Evolutionary conservation across 2,329 filamentous ascomycete species (phyloP).

Genomic region (Teratosphaeriaceae sp.): DNA sequence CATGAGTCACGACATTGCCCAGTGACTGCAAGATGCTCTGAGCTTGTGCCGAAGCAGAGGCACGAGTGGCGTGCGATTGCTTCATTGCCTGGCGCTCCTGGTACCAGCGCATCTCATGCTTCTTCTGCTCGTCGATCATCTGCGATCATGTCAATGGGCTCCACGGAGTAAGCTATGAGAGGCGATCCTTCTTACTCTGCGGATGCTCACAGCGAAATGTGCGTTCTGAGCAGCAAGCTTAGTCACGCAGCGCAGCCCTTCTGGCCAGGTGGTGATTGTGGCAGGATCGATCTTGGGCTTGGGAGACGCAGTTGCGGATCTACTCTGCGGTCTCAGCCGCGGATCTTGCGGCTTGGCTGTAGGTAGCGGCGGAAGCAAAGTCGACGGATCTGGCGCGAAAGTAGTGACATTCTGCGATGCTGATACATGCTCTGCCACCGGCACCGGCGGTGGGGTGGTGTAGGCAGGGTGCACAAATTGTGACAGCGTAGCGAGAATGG

Average conservation of each 20-base stretch:
- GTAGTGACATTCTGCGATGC: too few species aligned
- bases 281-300: conserved; percentile 37
- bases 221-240: conserved; percentile 41
- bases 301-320: conserved; percentile 13
- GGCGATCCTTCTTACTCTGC: conserved; percentile 34
- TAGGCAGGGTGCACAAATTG: conserved; percentile 14
- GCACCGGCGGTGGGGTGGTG: neutral
- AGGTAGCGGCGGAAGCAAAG: neutral
- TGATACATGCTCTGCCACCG: too few species aligned
- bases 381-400: too few species aligned
- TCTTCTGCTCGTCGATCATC: conserved; percentile 57
- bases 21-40: conserved; percentile 27
- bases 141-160: conserved; percentile 27
- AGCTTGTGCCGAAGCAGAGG: conserved; percentile 22
- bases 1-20: conserved; percentile 6
- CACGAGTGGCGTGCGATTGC: conserved; percentile 23
- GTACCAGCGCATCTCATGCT: conserved; percentile 55
- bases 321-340: conserved; percentile 18
- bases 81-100: conserved; percentile 28
- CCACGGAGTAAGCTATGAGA: conserved; percentile 3
- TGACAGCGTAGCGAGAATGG: conserved; percentile 30
- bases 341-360: conserved; percentile 13
- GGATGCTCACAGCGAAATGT: conserved; percentile 33
- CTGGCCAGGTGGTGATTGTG: conserved; percentile 43
- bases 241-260: conserved; percentile 40